These are phyloP conservation scores for Anisodus acutangulus DNA, from an alignment of 257 asterid species.

Conservation along the genomic window DNA sequence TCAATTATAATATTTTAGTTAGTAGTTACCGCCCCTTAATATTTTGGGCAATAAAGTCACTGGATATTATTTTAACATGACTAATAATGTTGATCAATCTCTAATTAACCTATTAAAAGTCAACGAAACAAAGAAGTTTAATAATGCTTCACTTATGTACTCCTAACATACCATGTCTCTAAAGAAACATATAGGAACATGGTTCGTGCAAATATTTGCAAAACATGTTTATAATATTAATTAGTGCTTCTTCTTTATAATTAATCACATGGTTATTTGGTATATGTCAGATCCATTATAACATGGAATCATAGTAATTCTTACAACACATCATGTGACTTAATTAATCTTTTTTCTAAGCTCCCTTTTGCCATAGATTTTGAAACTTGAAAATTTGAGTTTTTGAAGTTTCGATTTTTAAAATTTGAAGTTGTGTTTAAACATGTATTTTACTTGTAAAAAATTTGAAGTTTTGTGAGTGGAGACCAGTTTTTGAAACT, in stretches of 20 bases:
- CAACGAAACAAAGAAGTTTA: constrained; percentile 16
- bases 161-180: not conserved
- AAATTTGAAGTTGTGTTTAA: too few relatives aligned
- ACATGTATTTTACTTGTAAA: too few relatives aligned
- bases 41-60: too few relatives aligned
- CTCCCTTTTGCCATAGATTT: too few relatives aligned
- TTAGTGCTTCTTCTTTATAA: not conserved
- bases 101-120: not conserved
- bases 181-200: constrained; percentile 41
- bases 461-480: too few relatives aligned
- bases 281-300: not conserved
- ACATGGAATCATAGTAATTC: not conserved
- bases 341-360: not conserved
- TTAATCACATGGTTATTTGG: not conserved
- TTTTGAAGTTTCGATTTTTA: too few relatives aligned
- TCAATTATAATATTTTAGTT: too few relatives aligned
- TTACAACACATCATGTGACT: not conserved
- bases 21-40: too few relatives aligned
- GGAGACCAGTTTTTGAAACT: too few relatives aligned
- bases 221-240: not conserved
- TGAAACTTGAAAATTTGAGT: too few relatives aligned
- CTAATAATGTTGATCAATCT: not conserved
- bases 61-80: too few relatives aligned
- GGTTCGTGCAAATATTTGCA: constrained; percentile 32
- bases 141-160: not conserved